Evolutionary conservation across 257 asterid genomes (phyloP).

Genomic region (Ilex asprella): DNA sequence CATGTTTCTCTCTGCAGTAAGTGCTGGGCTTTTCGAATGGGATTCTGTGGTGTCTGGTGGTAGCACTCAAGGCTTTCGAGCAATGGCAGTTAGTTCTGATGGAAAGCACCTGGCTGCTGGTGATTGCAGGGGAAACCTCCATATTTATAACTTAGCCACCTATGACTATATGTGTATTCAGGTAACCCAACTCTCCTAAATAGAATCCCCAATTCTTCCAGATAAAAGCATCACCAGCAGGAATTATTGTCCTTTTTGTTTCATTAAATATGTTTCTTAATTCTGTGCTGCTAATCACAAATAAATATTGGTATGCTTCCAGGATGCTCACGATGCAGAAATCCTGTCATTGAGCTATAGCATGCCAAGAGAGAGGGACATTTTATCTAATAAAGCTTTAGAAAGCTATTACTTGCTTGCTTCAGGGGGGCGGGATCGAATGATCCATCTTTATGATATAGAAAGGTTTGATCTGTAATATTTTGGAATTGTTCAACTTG

Average conservation of each 20-base stretch:
- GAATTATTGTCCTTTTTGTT: not conserved
- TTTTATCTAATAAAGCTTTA: conserved; percentile 18
- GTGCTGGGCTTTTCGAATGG: conserved; percentile 61
- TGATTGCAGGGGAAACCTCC: conserved; percentile 64
- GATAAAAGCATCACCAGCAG: conserved; percentile 1
- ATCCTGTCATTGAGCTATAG: conserved; percentile 56
- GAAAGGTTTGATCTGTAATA: conserved; percentile 35
- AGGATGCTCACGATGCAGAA: conserved; percentile 66
- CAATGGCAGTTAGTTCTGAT: conserved; percentile 66
- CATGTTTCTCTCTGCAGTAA: conserved; percentile 34
- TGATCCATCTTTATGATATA: conserved; percentile 48
- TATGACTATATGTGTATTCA: conserved; percentile 42
- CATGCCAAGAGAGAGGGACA: conserved; percentile 21
- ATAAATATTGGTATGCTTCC: conserved; percentile 17
- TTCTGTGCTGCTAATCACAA: conserved; percentile 7
- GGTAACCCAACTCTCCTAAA: conserved; percentile 24
- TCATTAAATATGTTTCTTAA: not conserved
- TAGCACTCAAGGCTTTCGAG: conserved; percentile 44
- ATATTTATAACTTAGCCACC: conserved; percentile 43
- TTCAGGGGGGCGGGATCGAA: conserved; percentile 58
- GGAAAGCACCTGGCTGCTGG: conserved; percentile 72
- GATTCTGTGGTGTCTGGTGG: conserved; percentile 44
- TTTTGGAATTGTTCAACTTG: conserved; percentile 13
- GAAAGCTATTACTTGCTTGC: conserved; percentile 42
- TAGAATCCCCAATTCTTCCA: conserved; percentile 10